These are phyloP conservation scores for Phytophthora pseudosyringae DNA, from an alignment of 352 stramenopile species.

Conservation along the genomic window DNA sequence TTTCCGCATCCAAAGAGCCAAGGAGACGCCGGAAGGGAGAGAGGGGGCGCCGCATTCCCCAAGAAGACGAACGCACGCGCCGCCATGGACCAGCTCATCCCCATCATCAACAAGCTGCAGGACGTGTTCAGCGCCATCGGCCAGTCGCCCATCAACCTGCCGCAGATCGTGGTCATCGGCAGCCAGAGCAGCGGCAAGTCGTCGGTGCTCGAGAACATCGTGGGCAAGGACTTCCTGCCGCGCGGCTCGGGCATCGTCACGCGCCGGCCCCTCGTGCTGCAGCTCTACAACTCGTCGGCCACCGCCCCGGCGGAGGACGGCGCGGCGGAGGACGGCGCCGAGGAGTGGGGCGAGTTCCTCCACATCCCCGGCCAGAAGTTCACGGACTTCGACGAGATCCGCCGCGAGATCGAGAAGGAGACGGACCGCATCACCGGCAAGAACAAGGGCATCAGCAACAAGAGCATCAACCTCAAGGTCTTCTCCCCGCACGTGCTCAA, in stretches of 20 bases:
- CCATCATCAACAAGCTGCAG: slow-evolving; percentile 99
- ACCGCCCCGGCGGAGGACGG: slow-evolving; percentile 27
- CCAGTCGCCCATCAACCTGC: slow-evolving; percentile 95
- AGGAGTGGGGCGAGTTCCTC: slow-evolving; percentile 99
- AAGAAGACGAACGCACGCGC: background rate
- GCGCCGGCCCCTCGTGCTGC: slow-evolving; percentile 96
- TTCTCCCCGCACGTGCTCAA: slow-evolving; percentile 98
- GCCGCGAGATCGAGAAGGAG: slow-evolving; percentile 97
- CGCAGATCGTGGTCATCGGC: slow-evolving; percentile 98
- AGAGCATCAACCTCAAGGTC: slow-evolving; percentile 99
- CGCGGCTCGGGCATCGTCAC: slow-evolving; percentile 99
- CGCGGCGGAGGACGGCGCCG: slow-evolving; percentile 34
- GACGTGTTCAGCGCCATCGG: slow-evolving; percentile 98
- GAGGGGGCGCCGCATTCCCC: slow-evolving; percentile 1
- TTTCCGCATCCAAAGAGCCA: slow-evolving; percentile 8
- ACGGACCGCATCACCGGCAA: slow-evolving; percentile 96
- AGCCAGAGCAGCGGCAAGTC: slow-evolving; percentile 97
- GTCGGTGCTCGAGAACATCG: slow-evolving; percentile 96
- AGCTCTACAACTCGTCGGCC: slow-evolving; percentile 95
- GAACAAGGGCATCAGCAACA: slow-evolving; percentile 98
- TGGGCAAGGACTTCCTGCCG: slow-evolving; percentile 96
- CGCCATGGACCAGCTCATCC: slow-evolving; percentile 98
- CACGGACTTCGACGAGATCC: slow-evolving; percentile 97
- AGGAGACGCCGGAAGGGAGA: slow-evolving; percentile 1
- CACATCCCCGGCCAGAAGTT: slow-evolving; percentile 97